Percentiles rank a stretch among this genome's conserved stretches.
These are phyloP conservation scores for Dillenia suffruticosa DNA, from an alignment of 164 flowering plant species.

Conservation along the genomic window DNA sequence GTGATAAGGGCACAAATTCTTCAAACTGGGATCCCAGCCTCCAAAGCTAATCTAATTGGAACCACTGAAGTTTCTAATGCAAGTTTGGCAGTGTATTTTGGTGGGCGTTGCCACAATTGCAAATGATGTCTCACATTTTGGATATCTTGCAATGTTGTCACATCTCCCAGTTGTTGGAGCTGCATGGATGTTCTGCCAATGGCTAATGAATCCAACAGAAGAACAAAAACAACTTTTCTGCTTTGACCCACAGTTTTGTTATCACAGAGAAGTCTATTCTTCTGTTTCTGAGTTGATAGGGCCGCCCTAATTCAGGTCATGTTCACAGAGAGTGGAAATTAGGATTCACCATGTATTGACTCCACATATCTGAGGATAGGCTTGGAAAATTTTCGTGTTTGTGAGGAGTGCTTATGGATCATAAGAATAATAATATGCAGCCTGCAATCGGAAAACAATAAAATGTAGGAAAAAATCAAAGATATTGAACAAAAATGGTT, in stretches of 20 bases:
- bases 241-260: constrained; percentile 45
- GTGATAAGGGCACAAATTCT: constrained; percentile 92
- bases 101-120: constrained; percentile 89
- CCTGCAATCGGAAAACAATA: too few species aligned
- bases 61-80: constrained; percentile 90
- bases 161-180: constrained; percentile 87
- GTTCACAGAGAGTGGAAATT: too few species aligned
- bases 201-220: constrained; percentile 86
- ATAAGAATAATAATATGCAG: too few species aligned
- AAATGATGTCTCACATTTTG: constrained; percentile 88
- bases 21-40: constrained; percentile 93
- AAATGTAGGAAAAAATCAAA: too few species aligned
- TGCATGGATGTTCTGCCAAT: constrained; percentile 78
- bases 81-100: constrained; percentile 90
- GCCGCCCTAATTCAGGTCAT: too few species aligned
- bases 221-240: constrained; percentile 75
- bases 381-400: too few species aligned
- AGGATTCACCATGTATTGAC: too few species aligned
- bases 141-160: constrained; percentile 80
- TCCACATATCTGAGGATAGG: too few species aligned
- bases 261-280: constrained; percentile 16
- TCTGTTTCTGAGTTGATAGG: constrained; percentile 3
- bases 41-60: constrained; percentile 90
- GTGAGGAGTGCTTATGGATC: too few species aligned
- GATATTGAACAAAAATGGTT: too few species aligned